Percentiles rank a stretch among this genome's conserved stretches.
phyloP scores from a whole-genome alignment of 352 stramenopile genomes.

The Phytopythium vexans region DNA sequence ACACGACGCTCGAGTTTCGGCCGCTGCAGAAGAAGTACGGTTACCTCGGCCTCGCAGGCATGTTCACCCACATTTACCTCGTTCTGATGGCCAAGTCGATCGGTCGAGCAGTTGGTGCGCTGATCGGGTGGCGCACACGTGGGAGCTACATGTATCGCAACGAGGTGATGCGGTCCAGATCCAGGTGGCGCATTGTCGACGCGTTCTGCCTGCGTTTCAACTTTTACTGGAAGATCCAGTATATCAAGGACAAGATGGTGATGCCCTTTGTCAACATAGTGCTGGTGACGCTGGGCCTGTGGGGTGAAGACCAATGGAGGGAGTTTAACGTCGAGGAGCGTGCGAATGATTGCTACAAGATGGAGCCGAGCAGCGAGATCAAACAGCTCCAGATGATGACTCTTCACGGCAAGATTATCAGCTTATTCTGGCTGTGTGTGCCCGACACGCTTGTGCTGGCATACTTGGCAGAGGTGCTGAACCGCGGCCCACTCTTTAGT shows the following conservation, averaged over 20 bases:
- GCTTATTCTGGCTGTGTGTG: conserved; percentile 62
- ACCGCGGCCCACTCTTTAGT: conserved; percentile 49
- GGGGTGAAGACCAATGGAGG: conserved; percentile 43
- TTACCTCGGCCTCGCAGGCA: conserved; percentile 26
- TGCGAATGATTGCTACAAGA: conserved; percentile 49
- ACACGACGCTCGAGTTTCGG: conserved; percentile 25
- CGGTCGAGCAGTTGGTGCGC: conserved; percentile 24
- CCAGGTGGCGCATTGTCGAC: conserved; percentile 30
- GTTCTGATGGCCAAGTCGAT: conserved; percentile 53
- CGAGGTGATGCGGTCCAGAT: conserved; percentile 13
- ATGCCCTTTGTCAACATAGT: conserved; percentile 47
- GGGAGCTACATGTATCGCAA: conserved; percentile 49
- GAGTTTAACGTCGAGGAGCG: conserved; percentile 59
- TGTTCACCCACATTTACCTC: conserved; percentile 52
- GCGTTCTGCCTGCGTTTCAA: conserved; percentile 56
- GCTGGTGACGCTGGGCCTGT: conserved; percentile 42
- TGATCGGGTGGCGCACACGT: conserved; percentile 35
- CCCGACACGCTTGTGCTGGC: conserved; percentile 39
- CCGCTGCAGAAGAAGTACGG: conserved; percentile 43
- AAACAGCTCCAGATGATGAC: conserved; percentile 76
- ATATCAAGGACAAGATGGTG: conserved; percentile 56
- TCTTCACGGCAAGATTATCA: conserved; percentile 59
- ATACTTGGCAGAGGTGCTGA: conserved; percentile 53
- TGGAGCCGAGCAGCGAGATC: conserved; percentile 51
- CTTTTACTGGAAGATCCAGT: conserved; percentile 51